phyloP scores from a whole-genome alignment of 768 basidiomycete genomes.

The Tephrocybe sp. region DNA sequence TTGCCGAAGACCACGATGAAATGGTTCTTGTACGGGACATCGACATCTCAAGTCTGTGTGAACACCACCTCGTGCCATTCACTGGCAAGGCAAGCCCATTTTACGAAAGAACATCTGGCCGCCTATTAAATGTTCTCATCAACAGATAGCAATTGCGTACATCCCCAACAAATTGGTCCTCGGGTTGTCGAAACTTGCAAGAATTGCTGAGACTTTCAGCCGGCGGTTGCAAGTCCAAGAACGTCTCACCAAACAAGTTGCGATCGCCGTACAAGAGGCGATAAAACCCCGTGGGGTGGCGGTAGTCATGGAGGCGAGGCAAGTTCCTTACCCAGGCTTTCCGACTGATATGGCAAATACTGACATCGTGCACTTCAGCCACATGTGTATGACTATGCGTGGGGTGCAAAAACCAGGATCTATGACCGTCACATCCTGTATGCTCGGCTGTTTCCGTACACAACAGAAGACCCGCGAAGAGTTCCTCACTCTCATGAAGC shows the following conservation, averaged over 20 bases:
- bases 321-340: constrained; percentile 31
- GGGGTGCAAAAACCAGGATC: constrained; percentile 99
- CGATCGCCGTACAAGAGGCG: constrained; percentile 96
- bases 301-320: constrained; percentile 98
- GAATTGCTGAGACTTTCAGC: constrained; percentile 97
- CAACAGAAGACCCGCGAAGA: constrained; percentile 99
- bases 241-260: constrained; percentile 95
- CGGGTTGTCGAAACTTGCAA: constrained; percentile 93
- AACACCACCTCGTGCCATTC: constrained; percentile 98
- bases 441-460: constrained; percentile 98
- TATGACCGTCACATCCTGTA: constrained; percentile 93
- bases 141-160: constrained; percentile 93
- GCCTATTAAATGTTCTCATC: constrained; percentile 22
- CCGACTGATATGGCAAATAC: constrained; percentile 9
- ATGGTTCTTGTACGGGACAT: constrained; percentile 99
- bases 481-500: constrained; percentile 85
- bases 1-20: constrained; percentile 98
- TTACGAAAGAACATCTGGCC: constrained; percentile 6
- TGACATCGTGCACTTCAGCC: constrained; percentile 43
- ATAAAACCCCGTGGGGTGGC: constrained; percentile 97
- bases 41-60: constrained; percentile 94
- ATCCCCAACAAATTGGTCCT: constrained; percentile 95
- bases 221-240: constrained; percentile 97
- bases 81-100: constrained; percentile 79
- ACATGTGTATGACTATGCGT: constrained; percentile 99